Percentiles rank a stretch among this genome's conserved stretches.
Conservation (phyloP, 192 early-diverging fungal genomes). For the Coemansia sp. region DNA sequence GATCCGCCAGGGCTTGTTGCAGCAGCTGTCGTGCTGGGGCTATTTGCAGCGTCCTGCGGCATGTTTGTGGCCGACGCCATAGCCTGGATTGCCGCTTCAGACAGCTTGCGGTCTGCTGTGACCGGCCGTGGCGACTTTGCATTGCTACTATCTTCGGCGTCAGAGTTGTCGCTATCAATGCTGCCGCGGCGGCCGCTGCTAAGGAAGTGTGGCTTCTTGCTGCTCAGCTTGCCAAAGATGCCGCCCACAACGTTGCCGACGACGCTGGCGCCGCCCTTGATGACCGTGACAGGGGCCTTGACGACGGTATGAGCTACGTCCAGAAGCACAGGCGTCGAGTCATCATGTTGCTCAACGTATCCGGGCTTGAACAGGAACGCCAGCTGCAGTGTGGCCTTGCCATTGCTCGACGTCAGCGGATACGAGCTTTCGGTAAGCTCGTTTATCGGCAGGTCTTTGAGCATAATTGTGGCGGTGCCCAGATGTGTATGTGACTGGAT, state of each 20-base stretch:
- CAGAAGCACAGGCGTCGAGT: constrained; percentile 55
- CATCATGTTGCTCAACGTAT: constrained; percentile 58
- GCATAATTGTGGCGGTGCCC: constrained; percentile 56
- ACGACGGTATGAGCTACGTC: constrained; percentile 59
- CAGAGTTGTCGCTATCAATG: constrained; percentile 11
- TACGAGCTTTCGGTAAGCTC: constrained; percentile 52
- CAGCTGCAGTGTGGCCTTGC: constrained; percentile 55
- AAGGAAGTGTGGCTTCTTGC: constrained; percentile 37
- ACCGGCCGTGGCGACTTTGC: background rate
- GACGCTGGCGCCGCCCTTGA: constrained; percentile 57
- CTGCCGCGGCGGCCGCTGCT: constrained; percentile 14
- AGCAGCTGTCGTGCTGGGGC: constrained; percentile 6
- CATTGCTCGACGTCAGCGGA: constrained; percentile 38
- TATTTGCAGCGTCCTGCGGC: constrained; percentile 27
- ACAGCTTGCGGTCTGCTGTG: constrained; percentile 18
- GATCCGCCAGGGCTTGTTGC: background rate
- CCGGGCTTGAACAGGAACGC: constrained; percentile 63
- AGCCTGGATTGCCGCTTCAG: constrained; percentile 29
- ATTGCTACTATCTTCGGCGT: background rate
- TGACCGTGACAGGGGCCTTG: constrained; percentile 59
- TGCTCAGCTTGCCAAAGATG: constrained; percentile 39
- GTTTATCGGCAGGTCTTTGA: constrained; percentile 58
- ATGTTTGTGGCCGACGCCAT: constrained; percentile 36
- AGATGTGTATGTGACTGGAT: constrained; percentile 64
- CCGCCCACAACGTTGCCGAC: constrained; percentile 53